A percentile compares a stretch with the other conserved stretches of the same genome.
Conservation (phyloP, 1,284 basidiomycete genomes). For the Somion occarium region DNA sequence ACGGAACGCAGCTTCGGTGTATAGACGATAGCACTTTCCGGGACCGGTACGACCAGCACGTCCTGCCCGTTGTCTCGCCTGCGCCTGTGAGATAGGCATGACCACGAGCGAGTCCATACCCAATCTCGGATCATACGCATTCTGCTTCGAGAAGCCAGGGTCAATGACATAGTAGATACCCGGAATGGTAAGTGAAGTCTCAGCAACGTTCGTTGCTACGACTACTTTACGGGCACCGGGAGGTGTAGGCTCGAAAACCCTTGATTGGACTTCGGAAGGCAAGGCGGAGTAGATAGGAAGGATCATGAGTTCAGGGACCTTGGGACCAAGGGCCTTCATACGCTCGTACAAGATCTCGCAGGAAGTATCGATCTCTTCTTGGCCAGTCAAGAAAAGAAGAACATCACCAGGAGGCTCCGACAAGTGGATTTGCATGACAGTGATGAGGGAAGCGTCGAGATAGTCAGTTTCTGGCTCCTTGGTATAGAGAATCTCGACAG, state of each 20-base stretch:
- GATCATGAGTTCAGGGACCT: constrained; percentile 95
- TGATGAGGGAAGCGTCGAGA: constrained; percentile 96
- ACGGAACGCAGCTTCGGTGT: constrained; percentile 95
- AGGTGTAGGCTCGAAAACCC: constrained; percentile 97
- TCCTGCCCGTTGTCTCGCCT: constrained; percentile 92
- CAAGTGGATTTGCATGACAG: constrained; percentile 98
- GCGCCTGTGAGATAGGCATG: constrained; percentile 99
- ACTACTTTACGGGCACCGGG: constrained; percentile 97
- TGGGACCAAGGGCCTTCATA: constrained; percentile 95
- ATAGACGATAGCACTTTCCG: constrained; percentile 97
- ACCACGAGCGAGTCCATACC: constrained; percentile 99
- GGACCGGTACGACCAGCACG: constrained; percentile 97
- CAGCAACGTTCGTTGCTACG: constrained; percentile 98
- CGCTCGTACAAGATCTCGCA: constrained; percentile 98
- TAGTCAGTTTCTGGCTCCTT: constrained; percentile 99
- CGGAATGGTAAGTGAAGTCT: constrained; percentile 97
- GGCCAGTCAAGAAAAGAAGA: constrained; percentile 95
- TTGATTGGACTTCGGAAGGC: constrained; percentile 95
- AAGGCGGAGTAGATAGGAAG: constrained; percentile 97
- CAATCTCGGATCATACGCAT: constrained; percentile 94
- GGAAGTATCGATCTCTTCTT: constrained; percentile 97
- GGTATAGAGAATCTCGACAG: constrained; percentile 96
- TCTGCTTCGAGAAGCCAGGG: constrained; percentile 98
- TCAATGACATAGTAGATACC: constrained; percentile 99
- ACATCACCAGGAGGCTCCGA: constrained; percentile 97